Evolutionary conservation across 2,329 filamentous ascomycete species (phyloP), one percentile per base, ranked within the genome.

Genomic region (Arthrobotrys conoides): DNA sequence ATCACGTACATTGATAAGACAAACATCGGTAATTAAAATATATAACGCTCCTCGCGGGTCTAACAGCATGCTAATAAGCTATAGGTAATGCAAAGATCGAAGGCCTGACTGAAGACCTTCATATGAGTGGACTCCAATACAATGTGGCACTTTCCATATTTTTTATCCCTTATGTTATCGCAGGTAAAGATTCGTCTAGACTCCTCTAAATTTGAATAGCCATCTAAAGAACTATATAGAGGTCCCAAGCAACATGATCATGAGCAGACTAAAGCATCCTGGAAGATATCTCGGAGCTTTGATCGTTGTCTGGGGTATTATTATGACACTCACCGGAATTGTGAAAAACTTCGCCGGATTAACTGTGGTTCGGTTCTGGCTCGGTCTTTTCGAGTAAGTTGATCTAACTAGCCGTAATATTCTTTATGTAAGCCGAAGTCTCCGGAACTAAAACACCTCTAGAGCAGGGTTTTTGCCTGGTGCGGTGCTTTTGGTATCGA

Each of bases 401-500:
- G n/a, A 22, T 16, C n/a, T 6, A 41, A 4, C 14, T 16, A n/a
- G n/a, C n/a, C n/a, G 0, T 14, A 46, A 33, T n/a, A 14, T 14
- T 41, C 9, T 41, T 12, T 41, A 16, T n/a, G n/a, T n/a, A n/a
- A n/a, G n/a, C n/a, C n/a, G n/a, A n/a, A 30, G 6, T 22, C 5
- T 5, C 33, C 53, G 36, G 5, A 27, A 36, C 24, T 38, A 49
- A 41, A 14, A 41, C 41, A 41, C 27, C 8, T 22, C 2, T 82
- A 85, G 63, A 44, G 83, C 83, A 0, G 84, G 84, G 0, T 91
- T 91, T 82, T 85, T 91, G 18, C 90, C 90, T 0, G 90, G 90
- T 46, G 88, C 88, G 0, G 85, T 91, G 10, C 85, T 91, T 38
- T 88, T 91, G 55, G 85, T 91, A 20, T 90, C 88, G 0, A 90